Percentiles rank a stretch among this genome's conserved stretches.
phyloP scores from a whole-genome alignment of 345 rosid genomes.

The Eucalyptus polybractea region DNA sequence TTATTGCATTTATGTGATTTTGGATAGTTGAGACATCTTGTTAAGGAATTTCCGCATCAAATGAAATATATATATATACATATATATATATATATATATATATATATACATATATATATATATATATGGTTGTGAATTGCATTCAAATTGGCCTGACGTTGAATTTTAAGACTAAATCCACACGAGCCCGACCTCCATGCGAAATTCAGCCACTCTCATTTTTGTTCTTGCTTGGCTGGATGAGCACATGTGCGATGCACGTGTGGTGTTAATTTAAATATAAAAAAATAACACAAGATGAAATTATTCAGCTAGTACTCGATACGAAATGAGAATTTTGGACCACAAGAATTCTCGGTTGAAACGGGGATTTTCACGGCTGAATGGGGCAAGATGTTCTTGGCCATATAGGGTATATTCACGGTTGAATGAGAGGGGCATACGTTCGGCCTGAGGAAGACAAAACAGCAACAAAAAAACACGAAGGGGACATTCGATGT shows the following conservation, averaged over 20 bases:
- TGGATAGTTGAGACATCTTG: background rate
- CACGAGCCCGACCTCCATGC: background rate
- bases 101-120: too few species aligned
- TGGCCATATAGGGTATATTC: too few species aligned
- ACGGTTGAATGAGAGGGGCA: background rate
- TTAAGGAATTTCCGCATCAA: background rate
- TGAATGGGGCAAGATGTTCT: background rate
- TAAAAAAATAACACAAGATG: background rate
- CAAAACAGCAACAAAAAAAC: background rate
- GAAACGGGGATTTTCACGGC: background rate
- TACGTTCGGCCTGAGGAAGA: background rate
- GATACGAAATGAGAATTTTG: too few species aligned
- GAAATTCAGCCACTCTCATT: too few species aligned
- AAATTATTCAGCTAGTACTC: background rate
- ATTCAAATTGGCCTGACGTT: too few species aligned
- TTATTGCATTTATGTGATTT: background rate
- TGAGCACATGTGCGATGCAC: too few species aligned
- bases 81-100: too few species aligned
- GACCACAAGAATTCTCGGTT: background rate
- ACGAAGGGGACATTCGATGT: too few species aligned
- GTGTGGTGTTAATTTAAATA: too few species aligned
- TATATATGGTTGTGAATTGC: background rate
- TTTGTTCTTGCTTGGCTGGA: too few species aligned
- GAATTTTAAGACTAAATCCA: background rate
- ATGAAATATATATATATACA: too few species aligned